Evolutionary conservation across 352 stramenopile species (phyloP).

Genomic region (Globisporangium nodosum): DNA sequence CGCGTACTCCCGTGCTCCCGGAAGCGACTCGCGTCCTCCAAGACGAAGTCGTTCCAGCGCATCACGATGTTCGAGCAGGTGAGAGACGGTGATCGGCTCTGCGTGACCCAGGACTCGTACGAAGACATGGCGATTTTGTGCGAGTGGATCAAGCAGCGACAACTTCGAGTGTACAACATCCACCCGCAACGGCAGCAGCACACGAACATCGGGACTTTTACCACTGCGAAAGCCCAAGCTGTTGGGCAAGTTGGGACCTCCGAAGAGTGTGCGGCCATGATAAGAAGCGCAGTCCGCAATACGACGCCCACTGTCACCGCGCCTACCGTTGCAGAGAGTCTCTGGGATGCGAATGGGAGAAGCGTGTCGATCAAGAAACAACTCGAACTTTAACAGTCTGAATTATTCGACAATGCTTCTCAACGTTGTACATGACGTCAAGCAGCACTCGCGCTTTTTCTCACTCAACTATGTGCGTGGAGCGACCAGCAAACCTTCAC

Average conservation of each 20-base stretch:
- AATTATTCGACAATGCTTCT: no score
- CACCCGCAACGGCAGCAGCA: slow-evolving; percentile 2
- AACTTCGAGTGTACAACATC: slow-evolving; percentile 25
- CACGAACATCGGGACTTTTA: neutral
- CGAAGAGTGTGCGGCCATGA: no score
- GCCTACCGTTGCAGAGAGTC: slow-evolving; percentile 5
- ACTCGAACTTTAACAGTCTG: neutral
- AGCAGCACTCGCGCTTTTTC: no score
- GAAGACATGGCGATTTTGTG: slow-evolving; percentile 72
- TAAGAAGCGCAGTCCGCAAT: no score
- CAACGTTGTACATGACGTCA: no score
- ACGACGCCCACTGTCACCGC: neutral
- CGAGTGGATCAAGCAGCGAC: slow-evolving; percentile 48
- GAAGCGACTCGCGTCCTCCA: neutral
- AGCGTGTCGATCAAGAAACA: slow-evolving; percentile 25
- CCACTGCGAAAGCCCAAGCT: neutral
- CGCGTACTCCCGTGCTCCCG: neutral
- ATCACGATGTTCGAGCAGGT: slow-evolving; percentile 35
- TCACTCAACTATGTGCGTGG: no score
- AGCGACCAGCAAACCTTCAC: no score
- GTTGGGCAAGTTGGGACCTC: neutral
- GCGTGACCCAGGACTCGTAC: slow-evolving; percentile 48
- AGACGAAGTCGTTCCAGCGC: slow-evolving; percentile 20
- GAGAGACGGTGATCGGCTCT: slow-evolving; percentile 48
- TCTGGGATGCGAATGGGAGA: slow-evolving; percentile 58